Conservation (phyloP, 768 basidiomycete species). For the Termitomyces sp. region DNA sequence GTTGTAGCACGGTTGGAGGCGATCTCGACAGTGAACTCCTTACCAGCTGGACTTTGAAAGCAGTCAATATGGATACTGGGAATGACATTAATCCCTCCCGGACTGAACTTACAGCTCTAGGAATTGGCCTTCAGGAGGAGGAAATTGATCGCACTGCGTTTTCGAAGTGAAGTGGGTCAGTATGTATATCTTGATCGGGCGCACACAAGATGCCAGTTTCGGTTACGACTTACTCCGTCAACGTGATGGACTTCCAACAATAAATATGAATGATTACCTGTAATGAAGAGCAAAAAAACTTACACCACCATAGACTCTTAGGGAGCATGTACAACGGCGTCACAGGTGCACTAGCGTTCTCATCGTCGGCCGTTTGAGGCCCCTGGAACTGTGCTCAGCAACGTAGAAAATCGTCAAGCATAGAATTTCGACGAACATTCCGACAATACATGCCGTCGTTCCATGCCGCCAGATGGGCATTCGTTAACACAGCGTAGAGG, state of each 20-base stretch:
- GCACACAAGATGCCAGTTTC: not conserved
- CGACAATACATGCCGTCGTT: constrained; percentile 44
- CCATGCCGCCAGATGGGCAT: constrained; percentile 42
- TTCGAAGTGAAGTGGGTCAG: not conserved
- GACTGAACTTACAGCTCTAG: constrained; percentile 37
- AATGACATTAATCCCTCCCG: not conserved
- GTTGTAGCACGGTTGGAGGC: constrained; percentile 48
- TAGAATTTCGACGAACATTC: constrained; percentile 29
- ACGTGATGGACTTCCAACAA: constrained; percentile 30
- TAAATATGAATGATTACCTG: not conserved
- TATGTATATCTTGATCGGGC: not conserved
- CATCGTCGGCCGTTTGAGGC: constrained; percentile 23
- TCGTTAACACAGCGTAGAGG: constrained; percentile 16
- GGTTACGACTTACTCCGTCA: constrained; percentile 26
- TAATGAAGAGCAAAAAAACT: not conserved
- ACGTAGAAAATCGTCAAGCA: not conserved
- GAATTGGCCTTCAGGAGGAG: constrained; percentile 38
- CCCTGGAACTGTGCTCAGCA: constrained; percentile 22
- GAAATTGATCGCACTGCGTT: constrained; percentile 38
- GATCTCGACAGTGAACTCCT: constrained; percentile 45
- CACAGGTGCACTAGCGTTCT: constrained; percentile 37
- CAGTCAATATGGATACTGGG: not conserved
- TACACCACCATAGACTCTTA: constrained; percentile 45
- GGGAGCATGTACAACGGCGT: constrained; percentile 40
- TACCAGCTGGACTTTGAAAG: constrained; percentile 41